Percentiles rank a stretch among this genome's conserved stretches.
Evolutionary conservation across 169 alveolate genomes (phyloP).

Genomic region (Plasmodium yoelii): DNA sequence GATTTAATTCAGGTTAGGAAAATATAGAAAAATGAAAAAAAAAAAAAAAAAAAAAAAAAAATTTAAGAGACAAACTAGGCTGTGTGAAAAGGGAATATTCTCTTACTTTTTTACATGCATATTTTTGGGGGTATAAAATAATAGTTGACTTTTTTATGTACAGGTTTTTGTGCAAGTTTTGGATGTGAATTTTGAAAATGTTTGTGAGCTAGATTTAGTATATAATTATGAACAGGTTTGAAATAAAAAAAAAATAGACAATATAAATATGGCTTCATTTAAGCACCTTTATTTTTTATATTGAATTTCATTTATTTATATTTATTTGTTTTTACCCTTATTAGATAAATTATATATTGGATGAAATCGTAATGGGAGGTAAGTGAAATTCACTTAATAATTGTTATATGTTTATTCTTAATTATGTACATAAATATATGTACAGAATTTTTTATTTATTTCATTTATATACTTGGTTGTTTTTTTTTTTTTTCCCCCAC

Average conservation of each 20-base stretch:
- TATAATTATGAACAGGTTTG: slow-evolving; percentile 91
- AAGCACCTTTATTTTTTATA: slow-evolving; percentile 1
- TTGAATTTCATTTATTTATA: not conserved
- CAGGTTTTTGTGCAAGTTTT: slow-evolving; percentile 84
- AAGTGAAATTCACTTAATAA: slow-evolving; percentile 18
- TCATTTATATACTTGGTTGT: slow-evolving; percentile 1
- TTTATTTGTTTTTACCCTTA: slow-evolving; percentile 6
- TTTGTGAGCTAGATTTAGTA: slow-evolving; percentile 93
- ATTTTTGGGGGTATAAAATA: too few species aligned
- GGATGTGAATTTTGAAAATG: slow-evolving; percentile 91
- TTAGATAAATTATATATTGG: slow-evolving; percentile 90
- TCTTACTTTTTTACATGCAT: not conserved
- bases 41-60: not conserved
- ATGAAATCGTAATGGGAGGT: slow-evolving; percentile 92
- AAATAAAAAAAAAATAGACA: not conserved
- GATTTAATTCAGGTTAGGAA: slow-evolving; percentile 89
- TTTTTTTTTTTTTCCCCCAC: not conserved
- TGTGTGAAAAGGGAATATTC: too few species aligned
- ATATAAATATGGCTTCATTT: not conserved
- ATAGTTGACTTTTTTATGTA: not conserved
- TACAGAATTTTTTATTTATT: not conserved
- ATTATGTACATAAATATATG: not conserved
- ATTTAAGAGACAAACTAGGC: not conserved
- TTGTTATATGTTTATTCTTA: not conserved
- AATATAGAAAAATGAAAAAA: not conserved